phyloP scores from a whole-genome alignment of 352 stramenopile species.

The Bremia lactucae region DNA sequence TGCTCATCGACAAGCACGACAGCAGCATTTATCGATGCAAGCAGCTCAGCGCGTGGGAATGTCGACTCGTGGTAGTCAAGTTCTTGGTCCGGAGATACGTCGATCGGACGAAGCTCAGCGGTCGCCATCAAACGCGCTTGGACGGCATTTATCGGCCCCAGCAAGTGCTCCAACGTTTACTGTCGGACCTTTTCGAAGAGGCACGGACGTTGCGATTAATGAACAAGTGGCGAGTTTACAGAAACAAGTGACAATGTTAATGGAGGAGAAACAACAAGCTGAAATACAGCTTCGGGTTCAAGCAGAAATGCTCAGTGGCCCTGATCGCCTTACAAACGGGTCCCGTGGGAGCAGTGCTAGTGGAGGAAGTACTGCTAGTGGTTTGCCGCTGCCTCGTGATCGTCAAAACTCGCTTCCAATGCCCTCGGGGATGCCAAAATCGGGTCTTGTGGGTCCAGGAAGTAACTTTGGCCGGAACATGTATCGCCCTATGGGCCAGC shows the following conservation, averaged over 20 bases:
- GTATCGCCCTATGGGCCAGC: constrained; percentile 33
- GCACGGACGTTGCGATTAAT: constrained; percentile 45
- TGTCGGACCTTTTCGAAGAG: constrained; percentile 4
- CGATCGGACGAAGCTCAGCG: constrained; percentile 30
- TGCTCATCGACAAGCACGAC: constrained; percentile 23
- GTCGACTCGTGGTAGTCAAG: constrained; percentile 15
- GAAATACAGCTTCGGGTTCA: constrained; percentile 65
- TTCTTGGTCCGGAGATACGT: no score
- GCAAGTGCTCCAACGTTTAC: constrained; percentile 27
- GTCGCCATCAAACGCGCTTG: constrained; percentile 32
- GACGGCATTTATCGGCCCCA: constrained; percentile 67
- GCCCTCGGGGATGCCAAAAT: no score
- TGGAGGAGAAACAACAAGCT: constrained; percentile 79
- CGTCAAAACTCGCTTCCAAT: constrained; percentile 52
- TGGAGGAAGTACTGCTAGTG: constrained; percentile 16
- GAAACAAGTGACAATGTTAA: constrained; percentile 70
- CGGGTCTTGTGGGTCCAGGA: constrained; percentile 1
- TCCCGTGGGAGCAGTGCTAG: constrained; percentile 26
- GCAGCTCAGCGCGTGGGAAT: constrained; percentile 15
- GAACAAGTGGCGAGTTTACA: constrained; percentile 77
- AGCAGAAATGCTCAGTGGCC: constrained; percentile 47
- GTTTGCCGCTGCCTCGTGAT: constrained; percentile 22
- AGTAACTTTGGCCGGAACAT: constrained; percentile 19
- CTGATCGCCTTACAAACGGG: constrained; percentile 29
- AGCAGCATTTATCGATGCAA: constrained; percentile 22